Evolutionary conservation across 176 grass and related monocot species (phyloP).

Genomic region (Carex cristatella): DNA sequence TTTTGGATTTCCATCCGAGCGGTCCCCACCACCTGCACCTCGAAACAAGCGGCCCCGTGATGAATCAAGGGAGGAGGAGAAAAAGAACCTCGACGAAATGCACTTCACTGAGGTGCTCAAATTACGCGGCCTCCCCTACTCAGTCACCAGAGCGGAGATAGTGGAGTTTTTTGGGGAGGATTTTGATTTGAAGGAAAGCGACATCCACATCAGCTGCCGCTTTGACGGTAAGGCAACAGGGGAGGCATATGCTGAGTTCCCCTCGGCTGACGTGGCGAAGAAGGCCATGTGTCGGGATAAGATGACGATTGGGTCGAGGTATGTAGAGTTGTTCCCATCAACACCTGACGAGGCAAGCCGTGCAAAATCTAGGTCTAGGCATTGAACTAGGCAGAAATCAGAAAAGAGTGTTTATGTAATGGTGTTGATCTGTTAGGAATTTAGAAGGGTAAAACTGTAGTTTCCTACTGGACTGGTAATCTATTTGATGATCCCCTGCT

Average conservation of each 20-base stretch:
- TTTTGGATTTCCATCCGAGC: slow-evolving; percentile 30
- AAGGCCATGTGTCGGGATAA: slow-evolving; percentile 91
- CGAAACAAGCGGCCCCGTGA: slow-evolving; percentile 46
- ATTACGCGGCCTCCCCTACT: slow-evolving; percentile 84
- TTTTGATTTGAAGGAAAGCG: slow-evolving; percentile 58
- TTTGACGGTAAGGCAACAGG: slow-evolving; percentile 66
- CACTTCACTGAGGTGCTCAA: slow-evolving; percentile 88
- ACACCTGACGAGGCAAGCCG: slow-evolving; percentile 59
- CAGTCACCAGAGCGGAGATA: slow-evolving; percentile 51
- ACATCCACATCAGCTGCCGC: slow-evolving; percentile 52
- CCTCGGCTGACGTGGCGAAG: slow-evolving; percentile 59
- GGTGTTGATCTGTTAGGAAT: neutral
- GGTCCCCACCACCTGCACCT: slow-evolving; percentile 39
- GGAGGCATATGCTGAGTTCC: slow-evolving; percentile 75
- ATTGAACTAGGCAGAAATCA: slow-evolving; percentile 28
- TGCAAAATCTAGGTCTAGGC: slow-evolving; percentile 46
- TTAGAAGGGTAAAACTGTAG: slow-evolving; percentile 1
- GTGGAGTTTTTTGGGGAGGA: slow-evolving; percentile 71
- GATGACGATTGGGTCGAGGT: slow-evolving; percentile 89
- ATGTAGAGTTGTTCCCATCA: slow-evolving; percentile 81
- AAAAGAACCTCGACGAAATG: slow-evolving; percentile 39
- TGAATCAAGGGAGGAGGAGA: slow-evolving; percentile 33
- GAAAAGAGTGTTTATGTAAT: neutral
- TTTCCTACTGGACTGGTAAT: neutral
- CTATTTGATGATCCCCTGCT: neutral